Evolutionary conservation across 2,329 filamentous ascomycete species (phyloP).

Genomic region (Colletotrichum destructivum): DNA sequence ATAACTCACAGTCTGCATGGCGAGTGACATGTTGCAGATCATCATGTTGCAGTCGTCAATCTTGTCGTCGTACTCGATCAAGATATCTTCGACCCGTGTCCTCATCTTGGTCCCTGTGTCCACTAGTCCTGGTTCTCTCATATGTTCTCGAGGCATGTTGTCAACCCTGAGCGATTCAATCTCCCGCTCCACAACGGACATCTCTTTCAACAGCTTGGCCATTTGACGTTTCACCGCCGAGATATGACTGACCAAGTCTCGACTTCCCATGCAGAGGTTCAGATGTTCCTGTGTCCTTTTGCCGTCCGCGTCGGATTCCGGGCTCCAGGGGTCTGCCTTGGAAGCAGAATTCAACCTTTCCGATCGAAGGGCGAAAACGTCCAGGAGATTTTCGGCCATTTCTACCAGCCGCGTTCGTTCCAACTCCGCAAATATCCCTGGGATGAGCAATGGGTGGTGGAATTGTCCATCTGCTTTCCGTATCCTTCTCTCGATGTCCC

Average conservation of each 20-base stretch:
- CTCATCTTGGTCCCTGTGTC: conserved; percentile 9
- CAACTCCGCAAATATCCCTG: conserved; percentile 20
- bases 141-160: no score
- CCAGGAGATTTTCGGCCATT: background rate
- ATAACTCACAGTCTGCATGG: conserved; percentile 47
- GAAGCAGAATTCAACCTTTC: background rate
- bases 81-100: conserved; percentile 44
- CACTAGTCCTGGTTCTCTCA: background rate
- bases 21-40: conserved; percentile 46
- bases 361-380: background rate
- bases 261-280: conserved; percentile 2
- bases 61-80: conserved; percentile 49
- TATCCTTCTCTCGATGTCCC: background rate
- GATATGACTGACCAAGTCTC: conserved; percentile 15
- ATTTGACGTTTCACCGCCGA: conserved; percentile 21
- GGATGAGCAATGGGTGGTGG: conserved; percentile 1
- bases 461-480: background rate
- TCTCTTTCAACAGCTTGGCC: background rate
- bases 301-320: background rate
- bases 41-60: conserved; percentile 49
- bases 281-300: conserved; percentile 8
- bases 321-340: background rate
- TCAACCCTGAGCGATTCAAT: background rate
- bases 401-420: conserved; percentile 6
- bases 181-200: background rate